Conservation (phyloP, 2,329 filamentous ascomycete species). For the Fusarium newnesense region DNA sequence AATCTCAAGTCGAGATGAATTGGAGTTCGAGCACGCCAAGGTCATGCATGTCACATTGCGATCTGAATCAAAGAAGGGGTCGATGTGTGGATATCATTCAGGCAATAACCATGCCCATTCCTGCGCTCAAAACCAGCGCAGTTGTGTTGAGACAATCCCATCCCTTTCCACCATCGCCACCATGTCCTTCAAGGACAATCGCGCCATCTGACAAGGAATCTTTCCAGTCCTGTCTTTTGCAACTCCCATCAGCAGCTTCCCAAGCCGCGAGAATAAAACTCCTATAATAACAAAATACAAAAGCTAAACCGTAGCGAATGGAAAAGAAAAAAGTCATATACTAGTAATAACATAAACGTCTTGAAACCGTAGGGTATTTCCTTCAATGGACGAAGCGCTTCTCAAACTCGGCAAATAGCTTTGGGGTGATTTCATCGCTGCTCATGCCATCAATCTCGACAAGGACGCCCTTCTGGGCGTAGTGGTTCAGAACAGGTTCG, state of each 20-base stretch:
- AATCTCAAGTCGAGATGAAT: constrained; percentile 16
- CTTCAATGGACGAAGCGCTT: constrained; percentile 67
- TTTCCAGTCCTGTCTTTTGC: constrained; percentile 24
- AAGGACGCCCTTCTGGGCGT: constrained; percentile 83
- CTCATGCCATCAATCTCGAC: constrained; percentile 89
- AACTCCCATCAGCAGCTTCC: constrained; percentile 39
- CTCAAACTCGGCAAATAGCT: constrained; percentile 85
- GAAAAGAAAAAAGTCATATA: constrained; percentile 14
- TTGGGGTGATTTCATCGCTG: constrained; percentile 95
- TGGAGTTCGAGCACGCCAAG: constrained; percentile 2
- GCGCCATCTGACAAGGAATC: constrained; percentile 17
- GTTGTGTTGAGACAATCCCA: not conserved
- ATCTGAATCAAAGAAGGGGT: constrained; percentile 17
- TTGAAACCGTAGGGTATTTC: constrained; percentile 21
- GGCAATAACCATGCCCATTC: constrained; percentile 3
- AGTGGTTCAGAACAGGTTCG: constrained; percentile 86
- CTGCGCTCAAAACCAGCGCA: constrained; percentile 2
- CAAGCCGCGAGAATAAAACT: constrained; percentile 37
- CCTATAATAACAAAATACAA: constrained; percentile 17
- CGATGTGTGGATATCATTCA: constrained; percentile 30
- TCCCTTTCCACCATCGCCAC: constrained; percentile 18
- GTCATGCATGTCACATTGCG: not conserved
- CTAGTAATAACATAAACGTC: constrained; percentile 13
- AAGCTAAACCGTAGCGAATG: constrained; percentile 15
- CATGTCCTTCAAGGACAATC: constrained; percentile 13